Base-by-base conservation (phyloP, 2,329 filamentous ascomycete species). In the Xylaria hypoxylon region DNA sequence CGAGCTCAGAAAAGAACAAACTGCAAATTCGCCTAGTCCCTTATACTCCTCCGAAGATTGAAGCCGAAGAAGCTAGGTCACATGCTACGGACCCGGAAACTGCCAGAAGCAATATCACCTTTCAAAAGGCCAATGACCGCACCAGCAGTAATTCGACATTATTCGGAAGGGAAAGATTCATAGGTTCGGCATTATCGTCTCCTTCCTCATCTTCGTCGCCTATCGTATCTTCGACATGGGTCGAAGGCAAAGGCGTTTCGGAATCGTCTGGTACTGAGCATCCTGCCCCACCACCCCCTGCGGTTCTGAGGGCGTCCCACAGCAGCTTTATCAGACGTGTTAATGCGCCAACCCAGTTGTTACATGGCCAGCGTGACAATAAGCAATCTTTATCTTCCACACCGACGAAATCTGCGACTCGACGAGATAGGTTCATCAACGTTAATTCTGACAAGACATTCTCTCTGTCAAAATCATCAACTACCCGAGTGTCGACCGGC, bases 381-480 rank as follows among this genome's bases (percentile, higher is more conserved):
- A 69, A 48, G 67, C 68, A 74, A 68, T 56, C 68, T 56, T 71
- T 71, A 38, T 67, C 65, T 35, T 28, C 67, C 52, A 52, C 69
- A n/a, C 57, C 63, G 55, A 72, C 70, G 47, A 77, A 78, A 35
- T 75, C 81, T 58, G 68, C 71, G 53, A 80, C 82, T 15, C 79
- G 82, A 50, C 79, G 81, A 65, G 78, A 78, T 59, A 83, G 82
- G 67, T 74, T 83, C 33, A 82, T 89, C 65, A 82, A 81, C 59
- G 77, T 89, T 31, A 81, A 88, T 70, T 76, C 85, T 5, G 84
- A 89, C 76, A 87, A 87, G 77, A 89, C 86, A 4, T 89, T 89
- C 71, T 86, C 85, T 17, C 76, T 83, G 28, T 74, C 79, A 31
- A 79, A 77, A 48, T 67, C 73, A 47, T 67, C 73, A 68, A 59